phyloP scores from a whole-genome alignment of 352 stramenopile species.

The Phytophthora constricta region DNA sequence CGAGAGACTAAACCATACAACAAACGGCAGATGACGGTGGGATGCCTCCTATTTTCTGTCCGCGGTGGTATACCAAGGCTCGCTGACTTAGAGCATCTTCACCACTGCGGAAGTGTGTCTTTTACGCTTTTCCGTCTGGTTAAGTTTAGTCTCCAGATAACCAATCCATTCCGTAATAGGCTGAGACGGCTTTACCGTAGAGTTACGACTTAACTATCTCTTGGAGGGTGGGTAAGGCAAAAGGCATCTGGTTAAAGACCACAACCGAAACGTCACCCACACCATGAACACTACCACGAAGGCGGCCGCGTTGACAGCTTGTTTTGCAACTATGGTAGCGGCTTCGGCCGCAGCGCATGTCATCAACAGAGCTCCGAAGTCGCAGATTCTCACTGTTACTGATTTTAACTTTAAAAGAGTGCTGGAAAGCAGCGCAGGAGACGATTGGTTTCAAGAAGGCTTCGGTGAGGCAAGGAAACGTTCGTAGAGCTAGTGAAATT shows the following conservation, averaged over 20 bases:
- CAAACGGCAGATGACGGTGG: too few species aligned
- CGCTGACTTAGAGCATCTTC: neutral
- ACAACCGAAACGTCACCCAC: neutral
- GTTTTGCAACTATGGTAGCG: neutral
- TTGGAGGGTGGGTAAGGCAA: neutral
- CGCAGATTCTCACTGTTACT: conserved; percentile 6
- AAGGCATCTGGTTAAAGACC: neutral
- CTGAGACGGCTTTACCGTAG: neutral
- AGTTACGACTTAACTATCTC: neutral
- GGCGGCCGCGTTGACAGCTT: neutral
- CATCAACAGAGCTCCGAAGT: neutral
- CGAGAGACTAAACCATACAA: too few species aligned
- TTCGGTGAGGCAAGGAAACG: neutral
- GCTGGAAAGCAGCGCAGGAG: neutral
- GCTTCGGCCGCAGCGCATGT: neutral
- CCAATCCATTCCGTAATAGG: neutral
- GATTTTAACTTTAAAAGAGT: conserved; percentile 8
- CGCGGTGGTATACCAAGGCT: too few species aligned
- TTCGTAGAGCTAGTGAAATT: too few species aligned
- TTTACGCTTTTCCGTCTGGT: neutral
- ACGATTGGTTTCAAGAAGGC: conserved; percentile 15
- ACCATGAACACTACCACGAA: neutral
- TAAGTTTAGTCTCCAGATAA: neutral
- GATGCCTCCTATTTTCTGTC: too few species aligned
- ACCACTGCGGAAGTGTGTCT: neutral